Evolutionary conservation across 2,329 filamentous ascomycete genomes (phyloP).

Genomic region (Trichoderma koningiopsis): DNA sequence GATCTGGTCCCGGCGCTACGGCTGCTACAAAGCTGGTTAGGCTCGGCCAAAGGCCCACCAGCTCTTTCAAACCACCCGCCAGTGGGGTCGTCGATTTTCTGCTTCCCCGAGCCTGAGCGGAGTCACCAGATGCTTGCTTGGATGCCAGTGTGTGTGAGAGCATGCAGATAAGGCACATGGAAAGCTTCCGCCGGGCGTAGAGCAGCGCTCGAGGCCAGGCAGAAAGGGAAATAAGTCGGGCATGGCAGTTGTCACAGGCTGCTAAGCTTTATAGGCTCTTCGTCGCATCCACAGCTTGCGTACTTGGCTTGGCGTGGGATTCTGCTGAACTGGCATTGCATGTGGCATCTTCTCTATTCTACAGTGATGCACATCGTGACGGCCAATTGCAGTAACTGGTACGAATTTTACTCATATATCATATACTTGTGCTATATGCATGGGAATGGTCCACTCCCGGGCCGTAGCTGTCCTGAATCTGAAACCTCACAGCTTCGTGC

Average conservation of each 20-base stretch:
- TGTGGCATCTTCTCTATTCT: not conserved
- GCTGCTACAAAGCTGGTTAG: constrained; percentile 35
- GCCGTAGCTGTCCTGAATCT: constrained; percentile 1
- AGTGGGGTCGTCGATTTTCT: constrained; percentile 20
- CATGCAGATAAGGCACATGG: not conserved
- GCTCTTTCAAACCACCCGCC: constrained; percentile 6
- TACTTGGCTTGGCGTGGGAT: not conserved
- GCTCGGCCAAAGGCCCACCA: constrained; percentile 30
- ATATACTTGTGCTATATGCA: not conserved
- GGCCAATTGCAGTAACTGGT: not conserved
- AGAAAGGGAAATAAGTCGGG: constrained; percentile 12
- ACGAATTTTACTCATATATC: not conserved
- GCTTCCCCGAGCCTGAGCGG: constrained; percentile 6
- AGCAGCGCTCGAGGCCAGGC: not conserved
- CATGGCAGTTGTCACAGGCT: not conserved
- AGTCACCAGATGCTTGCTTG: not conserved
- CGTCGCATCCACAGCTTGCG: not conserved
- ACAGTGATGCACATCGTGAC: not conserved
- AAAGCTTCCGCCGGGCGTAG: not conserved
- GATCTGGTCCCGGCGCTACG: constrained; percentile 42
- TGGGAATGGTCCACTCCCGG: not conserved
- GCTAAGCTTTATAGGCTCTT: constrained; percentile 1
- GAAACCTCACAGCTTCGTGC: constrained; percentile 4
- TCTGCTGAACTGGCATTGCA: not conserved
- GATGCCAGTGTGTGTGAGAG: not conserved